Percentiles rank a stretch among this genome's conserved stretches.
Evolutionary conservation across 257 asterid genomes (phyloP).

Genomic region (Nicotiana attenuata): DNA sequence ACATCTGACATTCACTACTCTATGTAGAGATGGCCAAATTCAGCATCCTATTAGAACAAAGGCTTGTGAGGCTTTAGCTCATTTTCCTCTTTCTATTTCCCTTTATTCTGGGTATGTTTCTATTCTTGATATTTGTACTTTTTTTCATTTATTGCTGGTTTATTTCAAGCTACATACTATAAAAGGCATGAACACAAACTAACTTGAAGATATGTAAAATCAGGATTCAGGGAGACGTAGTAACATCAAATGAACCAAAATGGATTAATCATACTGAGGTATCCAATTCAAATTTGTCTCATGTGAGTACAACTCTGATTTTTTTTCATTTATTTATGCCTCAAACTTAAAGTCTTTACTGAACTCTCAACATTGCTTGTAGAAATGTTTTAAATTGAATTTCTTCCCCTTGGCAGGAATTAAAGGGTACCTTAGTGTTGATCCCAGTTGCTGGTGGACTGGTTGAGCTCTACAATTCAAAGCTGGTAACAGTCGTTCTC

Average conservation of each 20-base stretch:
- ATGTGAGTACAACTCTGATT: constrained; percentile 14
- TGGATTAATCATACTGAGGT: constrained; percentile 40
- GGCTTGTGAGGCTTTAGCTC: constrained; percentile 60
- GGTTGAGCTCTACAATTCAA: constrained; percentile 53
- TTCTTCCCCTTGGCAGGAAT: constrained; percentile 32
- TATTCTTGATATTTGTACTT: neutral
- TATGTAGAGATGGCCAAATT: constrained; percentile 48
- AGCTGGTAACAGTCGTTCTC: constrained; percentile 32
- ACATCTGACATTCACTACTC: constrained; percentile 13
- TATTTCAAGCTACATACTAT: neutral
- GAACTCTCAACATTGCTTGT: neutral
- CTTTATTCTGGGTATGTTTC: constrained; percentile 72
- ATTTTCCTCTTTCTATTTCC: constrained; percentile 49
- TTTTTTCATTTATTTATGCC: neutral
- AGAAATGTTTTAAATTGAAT: neutral
- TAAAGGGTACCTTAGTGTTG: constrained; percentile 62
- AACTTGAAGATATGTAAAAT: neutral
- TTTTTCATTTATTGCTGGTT: neutral
- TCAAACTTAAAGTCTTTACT: neutral
- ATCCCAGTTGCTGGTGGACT: constrained; percentile 64
- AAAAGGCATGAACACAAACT: neutral
- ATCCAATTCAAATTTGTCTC: constrained; percentile 26
- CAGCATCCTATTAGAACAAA: constrained; percentile 45
- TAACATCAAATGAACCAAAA: constrained; percentile 53
- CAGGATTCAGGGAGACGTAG: constrained; percentile 87